Evolutionary conservation across 768 basidiomycete species (phyloP), one percentile per base, ranked within the genome.

Genomic region (Coprinopsis cinerea): DNA sequence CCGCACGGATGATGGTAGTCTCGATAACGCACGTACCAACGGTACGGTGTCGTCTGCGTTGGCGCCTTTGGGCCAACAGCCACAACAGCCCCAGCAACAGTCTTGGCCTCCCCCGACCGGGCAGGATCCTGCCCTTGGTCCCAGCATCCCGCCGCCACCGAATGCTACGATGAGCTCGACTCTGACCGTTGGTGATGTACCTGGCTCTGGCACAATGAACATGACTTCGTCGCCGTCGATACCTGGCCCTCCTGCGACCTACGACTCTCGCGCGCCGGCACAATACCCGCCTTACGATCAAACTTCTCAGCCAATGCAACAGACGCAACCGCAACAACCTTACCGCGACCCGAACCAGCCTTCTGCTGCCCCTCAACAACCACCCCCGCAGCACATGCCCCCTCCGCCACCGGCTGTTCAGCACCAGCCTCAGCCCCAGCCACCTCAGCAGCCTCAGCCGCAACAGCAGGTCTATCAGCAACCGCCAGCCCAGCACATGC

Each of bases 141-240:
- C 63, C 4, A 53, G 52, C 10, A 69, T 70, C 45, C 69, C 69
- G 0, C 70, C 70, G 4, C 70, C 72, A 5, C 60, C 62, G 6
- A 63, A 67, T 37, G 58, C 63, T 4, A 53, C 53, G 4, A 52
- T 44, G 22, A 48, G 37, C 24, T 40, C 28, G n/a, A 40, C 51
- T 13, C 51, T 57, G 1, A 45, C 60, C 26, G 36, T 57, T 17
- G 45, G 51, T 20, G 51, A 44, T 4, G 24, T 52, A 1, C 52
- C 54, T 27, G 47, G 51, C 17, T 39, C 48, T 14, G 46, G 49
- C 26, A 53, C 52, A 22, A 61, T 61, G 44, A 54, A 49, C 27
- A 47, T 59, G 44, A 7, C 44, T 10, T 32, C 44, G 11, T 24
- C n/a, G n/a, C n/a, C n/a, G n/a, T n/a, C n/a, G n/a, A n/a, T n/a